A percentile compares a stretch with the other conserved stretches of the same genome.
Evolutionary conservation across 257 asterid species (phyloP).

Genomic region (Lycium barbarum): DNA sequence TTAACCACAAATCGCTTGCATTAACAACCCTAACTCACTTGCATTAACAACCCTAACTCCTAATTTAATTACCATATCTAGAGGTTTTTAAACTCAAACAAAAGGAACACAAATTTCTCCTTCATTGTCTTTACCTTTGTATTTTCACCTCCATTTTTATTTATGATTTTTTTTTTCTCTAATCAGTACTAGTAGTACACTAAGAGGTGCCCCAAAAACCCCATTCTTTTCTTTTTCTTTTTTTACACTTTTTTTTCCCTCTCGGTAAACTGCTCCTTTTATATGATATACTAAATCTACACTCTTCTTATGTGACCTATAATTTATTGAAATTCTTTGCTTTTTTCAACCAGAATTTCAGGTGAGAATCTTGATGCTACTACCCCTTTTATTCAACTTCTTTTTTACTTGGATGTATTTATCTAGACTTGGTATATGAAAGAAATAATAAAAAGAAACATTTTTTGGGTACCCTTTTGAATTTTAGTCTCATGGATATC

Average conservation of each 20-base stretch:
- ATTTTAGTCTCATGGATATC: background rate
- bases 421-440: background rate
- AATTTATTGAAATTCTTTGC: background rate
- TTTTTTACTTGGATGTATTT: background rate
- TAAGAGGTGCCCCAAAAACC: background rate
- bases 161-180: too few species aligned
- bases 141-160: background rate
- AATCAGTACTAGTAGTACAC: background rate
- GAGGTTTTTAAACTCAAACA: constrained; percentile 20
- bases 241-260: background rate
- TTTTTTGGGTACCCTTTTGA: background rate
- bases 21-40: too few species aligned
- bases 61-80: background rate
- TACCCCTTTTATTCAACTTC: background rate
- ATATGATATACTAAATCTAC: constrained; percentile 27
- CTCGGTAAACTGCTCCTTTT: background rate
- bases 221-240: background rate
- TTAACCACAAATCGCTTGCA: background rate
- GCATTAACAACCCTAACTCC: too few species aligned
- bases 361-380: constrained; percentile 25
- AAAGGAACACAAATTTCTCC: background rate
- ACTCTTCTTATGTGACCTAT: constrained; percentile 14
- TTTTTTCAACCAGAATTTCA: constrained; percentile 19
- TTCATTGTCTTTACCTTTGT: background rate
- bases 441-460: background rate